Conservation (phyloP, 768 basidiomycete species). For the Gyrodon lividus region DNA sequence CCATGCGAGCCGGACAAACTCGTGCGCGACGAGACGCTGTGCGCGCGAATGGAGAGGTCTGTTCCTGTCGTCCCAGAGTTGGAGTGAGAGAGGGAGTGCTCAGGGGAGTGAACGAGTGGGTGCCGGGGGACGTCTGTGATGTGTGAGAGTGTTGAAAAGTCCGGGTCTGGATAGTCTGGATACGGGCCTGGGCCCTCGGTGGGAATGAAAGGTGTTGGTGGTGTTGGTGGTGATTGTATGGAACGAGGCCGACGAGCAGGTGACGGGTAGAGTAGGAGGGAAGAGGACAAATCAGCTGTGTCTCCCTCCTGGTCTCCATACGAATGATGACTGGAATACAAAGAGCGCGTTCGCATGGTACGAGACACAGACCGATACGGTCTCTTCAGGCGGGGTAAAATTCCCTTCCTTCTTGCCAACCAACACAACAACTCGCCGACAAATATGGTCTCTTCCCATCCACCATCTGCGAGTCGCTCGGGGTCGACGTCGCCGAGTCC, state of each 20-base stretch:
- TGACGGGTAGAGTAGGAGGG: conserved; percentile 27
- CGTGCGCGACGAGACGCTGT: conserved; percentile 24
- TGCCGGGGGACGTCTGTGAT: conserved; percentile 31
- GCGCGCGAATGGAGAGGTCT: conserved; percentile 32
- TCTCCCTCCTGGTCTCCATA: conserved; percentile 19
- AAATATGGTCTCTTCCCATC: conserved; percentile 64
- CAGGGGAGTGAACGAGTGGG: conserved; percentile 32
- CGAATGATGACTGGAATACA: conserved; percentile 20
- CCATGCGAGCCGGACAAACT: conserved; percentile 15
- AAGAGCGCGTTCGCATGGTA: conserved; percentile 4
- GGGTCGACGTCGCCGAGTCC: conserved; percentile 69
- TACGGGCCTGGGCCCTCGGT: background rate
- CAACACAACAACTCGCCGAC: conserved; percentile 69
- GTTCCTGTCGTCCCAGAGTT: conserved; percentile 34
- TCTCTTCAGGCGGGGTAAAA: conserved; percentile 19
- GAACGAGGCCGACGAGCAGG: background rate
- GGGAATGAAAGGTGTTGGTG: background rate
- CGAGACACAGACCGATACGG: background rate
- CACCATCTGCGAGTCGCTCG: conserved; percentile 58
- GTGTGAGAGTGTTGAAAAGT: conserved; percentile 22
- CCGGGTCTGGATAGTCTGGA: background rate
- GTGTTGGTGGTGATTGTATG: background rate
- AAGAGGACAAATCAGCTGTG: conserved; percentile 20
- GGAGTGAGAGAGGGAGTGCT: conserved; percentile 31
- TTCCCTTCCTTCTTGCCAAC: conserved; percentile 52